Percentiles rank a stretch among this genome's conserved stretches.
Conservation (phyloP, 2,329 filamentous ascomycete species). For the Fusarium clavum region DNA sequence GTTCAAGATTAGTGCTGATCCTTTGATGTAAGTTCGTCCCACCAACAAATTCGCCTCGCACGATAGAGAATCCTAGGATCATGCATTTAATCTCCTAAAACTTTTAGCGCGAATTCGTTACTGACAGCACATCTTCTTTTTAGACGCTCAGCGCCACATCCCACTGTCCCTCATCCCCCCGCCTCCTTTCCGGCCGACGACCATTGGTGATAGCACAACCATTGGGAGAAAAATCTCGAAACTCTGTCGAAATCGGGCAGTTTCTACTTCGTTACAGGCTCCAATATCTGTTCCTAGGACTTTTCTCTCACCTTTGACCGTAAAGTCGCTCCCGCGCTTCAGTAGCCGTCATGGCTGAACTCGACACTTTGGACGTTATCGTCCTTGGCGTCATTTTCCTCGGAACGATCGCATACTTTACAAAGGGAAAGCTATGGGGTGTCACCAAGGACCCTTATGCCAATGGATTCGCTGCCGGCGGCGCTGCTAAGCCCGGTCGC, state of each 20-base stretch:
- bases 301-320: slow-evolving; percentile 1
- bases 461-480: slow-evolving; percentile 75
- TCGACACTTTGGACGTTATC: slow-evolving; percentile 94
- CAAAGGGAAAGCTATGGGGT: slow-evolving; percentile 95
- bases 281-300: not conserved
- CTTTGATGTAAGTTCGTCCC: slow-evolving; percentile 19
- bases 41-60: slow-evolving; percentile 7
- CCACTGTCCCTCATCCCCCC: slow-evolving; percentile 36
- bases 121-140: slow-evolving; percentile 39
- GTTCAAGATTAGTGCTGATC: slow-evolving; percentile 19
- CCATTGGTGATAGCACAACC: slow-evolving; percentile 17
- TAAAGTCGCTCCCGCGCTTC: slow-evolving; percentile 20
- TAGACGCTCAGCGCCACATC: slow-evolving; percentile 44
- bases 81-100: slow-evolving; percentile 24
- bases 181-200: slow-evolving; percentile 46
- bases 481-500: slow-evolving; percentile 81
- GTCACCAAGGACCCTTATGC: slow-evolving; percentile 90
- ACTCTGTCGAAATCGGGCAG: slow-evolving; percentile 6
- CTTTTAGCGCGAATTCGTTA: slow-evolving; percentile 32
- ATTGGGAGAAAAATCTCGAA: slow-evolving; percentile 24
- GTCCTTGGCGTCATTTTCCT: slow-evolving; percentile 88
- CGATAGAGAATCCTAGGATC: slow-evolving; percentile 24
- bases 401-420: slow-evolving; percentile 94
- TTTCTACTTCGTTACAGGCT: not conserved
- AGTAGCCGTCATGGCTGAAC: slow-evolving; percentile 80